Conservation (phyloP, 257 asterid species). For the Nemophila menziesii region DNA sequence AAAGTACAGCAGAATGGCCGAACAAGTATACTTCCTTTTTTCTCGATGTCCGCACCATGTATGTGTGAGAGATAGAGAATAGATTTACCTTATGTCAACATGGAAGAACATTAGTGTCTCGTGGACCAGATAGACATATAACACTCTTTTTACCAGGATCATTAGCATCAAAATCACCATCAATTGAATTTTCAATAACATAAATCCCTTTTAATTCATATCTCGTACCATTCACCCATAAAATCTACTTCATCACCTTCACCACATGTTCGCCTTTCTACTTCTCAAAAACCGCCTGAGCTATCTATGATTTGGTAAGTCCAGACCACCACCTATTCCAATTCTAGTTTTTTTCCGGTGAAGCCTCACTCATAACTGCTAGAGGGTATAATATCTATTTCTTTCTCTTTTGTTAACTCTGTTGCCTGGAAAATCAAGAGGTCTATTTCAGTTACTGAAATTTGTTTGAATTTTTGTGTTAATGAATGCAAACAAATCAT, state of each 20-base stretch:
- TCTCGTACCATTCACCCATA: conserved; percentile 77
- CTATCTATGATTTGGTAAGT: conserved; percentile 53
- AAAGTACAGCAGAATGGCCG: too few relatives aligned
- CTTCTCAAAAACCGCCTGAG: conserved; percentile 76
- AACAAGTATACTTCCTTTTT: too few relatives aligned
- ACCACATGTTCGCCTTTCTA: conserved; percentile 61
- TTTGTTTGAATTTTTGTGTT: conserved; percentile 79
- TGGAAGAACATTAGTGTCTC: conserved; percentile 85
- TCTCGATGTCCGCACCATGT: too few relatives aligned
- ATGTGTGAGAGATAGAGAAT: background rate
- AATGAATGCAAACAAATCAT: too few relatives aligned
- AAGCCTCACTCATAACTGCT: conserved; percentile 76
- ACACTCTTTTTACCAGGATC: conserved; percentile 90
- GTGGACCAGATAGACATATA: conserved; percentile 79
- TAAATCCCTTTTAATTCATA: conserved; percentile 79
- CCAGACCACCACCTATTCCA: conserved; percentile 19
- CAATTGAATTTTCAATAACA: conserved; percentile 70
- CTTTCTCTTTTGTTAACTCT: conserved; percentile 51
- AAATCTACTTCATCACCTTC: conserved; percentile 69
- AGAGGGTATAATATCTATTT: conserved; percentile 63
- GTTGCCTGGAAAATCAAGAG: conserved; percentile 49
- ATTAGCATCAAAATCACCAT: conserved; percentile 52
- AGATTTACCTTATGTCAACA: conserved; percentile 78
- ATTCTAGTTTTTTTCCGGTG: conserved; percentile 18
- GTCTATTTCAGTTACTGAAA: conserved; percentile 79